These are phyloP conservation scores for Didymella arachidicola DNA, from an alignment of 2,329 filamentous ascomycete genomes.

Conservation along the genomic window DNA sequence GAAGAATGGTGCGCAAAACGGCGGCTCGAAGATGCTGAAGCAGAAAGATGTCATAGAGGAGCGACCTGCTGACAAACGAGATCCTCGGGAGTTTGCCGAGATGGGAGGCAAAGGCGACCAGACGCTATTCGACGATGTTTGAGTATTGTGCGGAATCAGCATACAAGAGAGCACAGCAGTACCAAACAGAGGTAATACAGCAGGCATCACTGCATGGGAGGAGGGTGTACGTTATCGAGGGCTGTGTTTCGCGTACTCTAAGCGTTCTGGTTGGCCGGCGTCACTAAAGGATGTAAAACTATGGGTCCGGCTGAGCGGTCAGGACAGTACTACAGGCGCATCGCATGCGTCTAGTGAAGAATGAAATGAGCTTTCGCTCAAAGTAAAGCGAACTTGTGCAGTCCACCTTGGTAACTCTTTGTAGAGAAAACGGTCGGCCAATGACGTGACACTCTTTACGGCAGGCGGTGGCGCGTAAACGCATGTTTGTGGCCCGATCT, in stretches of 20 bases:
- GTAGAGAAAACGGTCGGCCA: conserved; percentile 21
- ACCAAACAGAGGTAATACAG: conserved; percentile 9
- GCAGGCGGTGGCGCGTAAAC: conserved; percentile 23
- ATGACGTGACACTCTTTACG: conserved; percentile 32
- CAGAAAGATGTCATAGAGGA: conserved; percentile 59
- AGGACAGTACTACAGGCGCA: conserved; percentile 13
- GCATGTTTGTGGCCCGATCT: conserved; percentile 31
- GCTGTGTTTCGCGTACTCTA: conserved; percentile 28
- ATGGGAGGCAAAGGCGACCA: conserved; percentile 89
- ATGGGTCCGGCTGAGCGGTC: conserved; percentile 21
- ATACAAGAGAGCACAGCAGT: background rate
- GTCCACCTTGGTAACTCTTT: conserved; percentile 6
- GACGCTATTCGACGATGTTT: conserved; percentile 66
- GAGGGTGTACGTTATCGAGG: conserved; percentile 13
- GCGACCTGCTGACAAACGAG: conserved; percentile 71
- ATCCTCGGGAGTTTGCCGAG: conserved; percentile 78
- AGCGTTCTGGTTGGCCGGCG: conserved; percentile 27
- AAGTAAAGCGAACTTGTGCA: conserved; percentile 4
- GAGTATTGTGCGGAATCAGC: conserved; percentile 58
- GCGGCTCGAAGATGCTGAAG: conserved; percentile 27
- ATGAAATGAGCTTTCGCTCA: conserved; percentile 15
- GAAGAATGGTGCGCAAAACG: conserved; percentile 45
- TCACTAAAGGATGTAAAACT: conserved; percentile 26
- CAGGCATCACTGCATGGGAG: background rate
- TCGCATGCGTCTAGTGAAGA: conserved; percentile 8